Evolutionary conservation across 23 red algal genomes (phyloP).

Genomic region (Agarophyton chilense): DNA sequence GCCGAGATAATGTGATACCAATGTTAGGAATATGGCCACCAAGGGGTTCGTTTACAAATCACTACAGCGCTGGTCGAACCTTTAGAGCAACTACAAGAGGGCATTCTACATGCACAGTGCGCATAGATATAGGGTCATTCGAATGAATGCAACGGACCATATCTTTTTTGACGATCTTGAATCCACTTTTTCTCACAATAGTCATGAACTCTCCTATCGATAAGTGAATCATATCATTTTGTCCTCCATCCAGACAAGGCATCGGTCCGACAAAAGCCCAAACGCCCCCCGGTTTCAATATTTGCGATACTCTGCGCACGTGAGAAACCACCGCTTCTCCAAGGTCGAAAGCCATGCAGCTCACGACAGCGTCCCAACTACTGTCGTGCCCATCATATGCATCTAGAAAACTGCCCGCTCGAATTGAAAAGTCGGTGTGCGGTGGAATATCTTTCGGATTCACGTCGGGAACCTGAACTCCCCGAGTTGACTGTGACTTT

Average conservation of each 20-base stretch:
- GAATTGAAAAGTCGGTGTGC: slow-evolving; percentile 69
- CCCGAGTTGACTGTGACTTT: slow-evolving; percentile 12
- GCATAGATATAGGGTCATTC: slow-evolving; percentile 29
- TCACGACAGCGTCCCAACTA: slow-evolving; percentile 77
- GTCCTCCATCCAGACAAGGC: slow-evolving; percentile 53
- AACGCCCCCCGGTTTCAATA: slow-evolving; percentile 75
- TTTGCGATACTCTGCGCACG: slow-evolving; percentile 50
- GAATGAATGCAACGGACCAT: slow-evolving; percentile 33
- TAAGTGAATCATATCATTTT: slow-evolving; percentile 48
- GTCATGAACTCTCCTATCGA: slow-evolving; percentile 64
- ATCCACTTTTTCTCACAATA: slow-evolving; percentile 58
- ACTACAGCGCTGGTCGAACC: slow-evolving; percentile 44
- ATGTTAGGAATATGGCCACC: too few species aligned
- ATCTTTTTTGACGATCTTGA: slow-evolving; percentile 67
- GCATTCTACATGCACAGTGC: slow-evolving; percentile 38
- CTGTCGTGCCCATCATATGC: slow-evolving; percentile 69
- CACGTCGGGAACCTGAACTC: slow-evolving; percentile 73
- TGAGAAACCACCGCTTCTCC: slow-evolving; percentile 56
- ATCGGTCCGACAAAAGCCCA: slow-evolving; percentile 72
- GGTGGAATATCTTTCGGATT: slow-evolving; percentile 71
- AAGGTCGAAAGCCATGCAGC: slow-evolving; percentile 71
- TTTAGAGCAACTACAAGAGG: slow-evolving; percentile 74
- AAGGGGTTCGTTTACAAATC: slow-evolving; percentile 3
- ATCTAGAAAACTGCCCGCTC: slow-evolving; percentile 79
- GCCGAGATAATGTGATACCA: too few species aligned